Evolutionary conservation across 1,139 yeast species (phyloP).

Genomic region (Zygosaccharomyces sapae): DNA sequence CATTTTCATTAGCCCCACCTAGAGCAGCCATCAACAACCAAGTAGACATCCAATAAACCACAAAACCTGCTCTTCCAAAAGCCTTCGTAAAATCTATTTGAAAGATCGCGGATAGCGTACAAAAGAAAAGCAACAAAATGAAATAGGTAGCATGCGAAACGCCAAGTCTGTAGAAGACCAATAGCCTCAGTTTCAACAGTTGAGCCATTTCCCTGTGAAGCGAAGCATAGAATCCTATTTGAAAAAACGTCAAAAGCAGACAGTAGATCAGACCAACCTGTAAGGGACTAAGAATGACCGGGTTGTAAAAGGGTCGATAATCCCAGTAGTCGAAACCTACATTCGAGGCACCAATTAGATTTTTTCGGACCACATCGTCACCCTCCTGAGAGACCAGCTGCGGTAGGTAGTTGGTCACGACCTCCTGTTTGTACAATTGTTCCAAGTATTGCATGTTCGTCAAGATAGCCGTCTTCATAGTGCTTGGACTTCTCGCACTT

Average conservation of each 20-base stretch:
- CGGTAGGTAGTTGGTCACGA: conserved; percentile 28
- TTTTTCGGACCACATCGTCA: conserved; percentile 17
- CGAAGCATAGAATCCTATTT: conserved; percentile 54
- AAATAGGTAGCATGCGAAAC: conserved; percentile 49
- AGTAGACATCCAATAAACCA: conserved; percentile 60
- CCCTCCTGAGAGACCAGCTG: conserved; percentile 21
- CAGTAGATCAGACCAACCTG: conserved; percentile 75
- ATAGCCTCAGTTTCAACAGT: conserved; percentile 44
- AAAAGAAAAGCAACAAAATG: conserved; percentile 51
- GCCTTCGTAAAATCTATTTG: conserved; percentile 50
- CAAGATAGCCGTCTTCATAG: conserved; percentile 41
- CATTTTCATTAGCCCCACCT: conserved; percentile 61
- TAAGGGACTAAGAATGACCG: conserved; percentile 56
- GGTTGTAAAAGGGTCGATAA: conserved; percentile 47
- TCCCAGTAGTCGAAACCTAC: conserved; percentile 42
- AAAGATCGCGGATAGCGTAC: conserved; percentile 56
- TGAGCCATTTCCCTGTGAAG: conserved; percentile 49
- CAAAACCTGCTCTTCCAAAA: conserved; percentile 59
- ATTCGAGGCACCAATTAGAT: conserved; percentile 37
- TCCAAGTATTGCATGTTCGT: conserved; percentile 40
- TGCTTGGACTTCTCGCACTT: conserved; percentile 51
- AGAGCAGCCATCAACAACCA: conserved; percentile 58
- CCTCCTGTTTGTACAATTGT: conserved; percentile 32
- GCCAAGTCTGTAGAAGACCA: conserved; percentile 46
- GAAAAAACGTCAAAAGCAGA: conserved; percentile 62